Conservation (phyloP, 306 rosid species). For the Ammopiptanthus mongolicus region DNA sequence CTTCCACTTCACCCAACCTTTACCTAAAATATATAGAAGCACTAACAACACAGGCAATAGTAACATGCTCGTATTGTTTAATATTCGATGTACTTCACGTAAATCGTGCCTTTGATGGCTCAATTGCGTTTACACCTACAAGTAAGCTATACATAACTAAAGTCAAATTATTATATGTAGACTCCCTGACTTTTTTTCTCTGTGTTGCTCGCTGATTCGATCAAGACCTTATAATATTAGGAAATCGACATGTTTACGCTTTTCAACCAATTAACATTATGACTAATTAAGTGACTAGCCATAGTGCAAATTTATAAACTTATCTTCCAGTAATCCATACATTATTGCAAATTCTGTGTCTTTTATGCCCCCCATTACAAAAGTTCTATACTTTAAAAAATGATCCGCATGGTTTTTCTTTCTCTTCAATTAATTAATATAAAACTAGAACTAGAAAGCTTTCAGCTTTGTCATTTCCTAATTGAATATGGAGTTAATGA, state of each 20-base stretch:
- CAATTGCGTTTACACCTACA: not conserved
- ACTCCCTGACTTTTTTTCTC: too few species aligned
- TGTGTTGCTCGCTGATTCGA: not conserved
- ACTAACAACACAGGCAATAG: not conserved
- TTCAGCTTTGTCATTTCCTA: not conserved
- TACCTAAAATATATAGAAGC: not conserved
- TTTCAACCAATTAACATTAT: not conserved
- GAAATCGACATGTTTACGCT: not conserved
- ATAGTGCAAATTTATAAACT: not conserved
- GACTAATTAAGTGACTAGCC: not conserved
- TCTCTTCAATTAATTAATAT: too few species aligned
- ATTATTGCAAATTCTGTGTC: not conserved
- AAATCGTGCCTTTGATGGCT: not conserved
- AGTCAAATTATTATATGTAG: not conserved
- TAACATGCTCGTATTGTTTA: not conserved
- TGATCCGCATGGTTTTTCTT: not conserved
- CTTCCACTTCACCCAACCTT: constrained; percentile 8
- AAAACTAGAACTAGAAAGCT: too few species aligned
- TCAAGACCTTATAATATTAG: not conserved
- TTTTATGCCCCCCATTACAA: not conserved
- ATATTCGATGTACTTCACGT: not conserved
- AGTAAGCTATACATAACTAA: not conserved
- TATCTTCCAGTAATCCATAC: not conserved
- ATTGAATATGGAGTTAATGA: not conserved
- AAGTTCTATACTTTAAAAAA: not conserved